Evolutionary conservation across 2,329 filamentous ascomycete species (phyloP).

Genomic region (Ascomycota sp.): DNA sequence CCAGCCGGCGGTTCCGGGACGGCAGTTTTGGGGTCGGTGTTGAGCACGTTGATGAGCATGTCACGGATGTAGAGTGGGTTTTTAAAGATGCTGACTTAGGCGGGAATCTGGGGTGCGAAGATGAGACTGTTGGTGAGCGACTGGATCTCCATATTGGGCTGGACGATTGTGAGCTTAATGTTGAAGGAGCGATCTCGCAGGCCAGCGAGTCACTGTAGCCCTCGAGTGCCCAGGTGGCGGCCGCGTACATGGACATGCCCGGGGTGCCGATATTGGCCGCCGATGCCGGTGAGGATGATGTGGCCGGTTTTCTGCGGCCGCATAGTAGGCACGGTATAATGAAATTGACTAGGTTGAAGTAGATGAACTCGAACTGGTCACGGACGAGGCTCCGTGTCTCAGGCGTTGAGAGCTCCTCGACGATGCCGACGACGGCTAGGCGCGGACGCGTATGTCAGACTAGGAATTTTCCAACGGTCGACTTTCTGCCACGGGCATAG

Average conservation of each 20-base stretch:
- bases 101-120: slow-evolving; percentile 57
- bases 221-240: slow-evolving; percentile 84
- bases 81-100: slow-evolving; percentile 15
- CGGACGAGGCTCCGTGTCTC: slow-evolving; percentile 60
- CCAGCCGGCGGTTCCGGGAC: slow-evolving; percentile 13
- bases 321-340: slow-evolving; percentile 78
- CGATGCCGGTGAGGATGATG: slow-evolving; percentile 76
- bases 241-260: slow-evolving; percentile 75
- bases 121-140: slow-evolving; percentile 73
- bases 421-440: slow-evolving; percentile 64
- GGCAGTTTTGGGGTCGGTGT: slow-evolving; percentile 49
- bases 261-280: slow-evolving; percentile 85
- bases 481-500: neutral
- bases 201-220: slow-evolving; percentile 88
- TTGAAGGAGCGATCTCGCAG: slow-evolving; percentile 97
- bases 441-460: neutral
- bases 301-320: slow-evolving; percentile 68
- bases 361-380: slow-evolving; percentile 86
- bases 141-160: slow-evolving; percentile 84
- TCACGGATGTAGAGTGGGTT: slow-evolving; percentile 66
- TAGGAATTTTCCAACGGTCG: too few relatives aligned
- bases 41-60: slow-evolving; percentile 62
- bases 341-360: slow-evolving; percentile 90
- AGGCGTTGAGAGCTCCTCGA: slow-evolving; percentile 65
- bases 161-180: slow-evolving; percentile 85